These are phyloP conservation scores for Cardamine chenopodiifolia DNA, from an alignment of 345 rosid species.

Conservation along the genomic window DNA sequence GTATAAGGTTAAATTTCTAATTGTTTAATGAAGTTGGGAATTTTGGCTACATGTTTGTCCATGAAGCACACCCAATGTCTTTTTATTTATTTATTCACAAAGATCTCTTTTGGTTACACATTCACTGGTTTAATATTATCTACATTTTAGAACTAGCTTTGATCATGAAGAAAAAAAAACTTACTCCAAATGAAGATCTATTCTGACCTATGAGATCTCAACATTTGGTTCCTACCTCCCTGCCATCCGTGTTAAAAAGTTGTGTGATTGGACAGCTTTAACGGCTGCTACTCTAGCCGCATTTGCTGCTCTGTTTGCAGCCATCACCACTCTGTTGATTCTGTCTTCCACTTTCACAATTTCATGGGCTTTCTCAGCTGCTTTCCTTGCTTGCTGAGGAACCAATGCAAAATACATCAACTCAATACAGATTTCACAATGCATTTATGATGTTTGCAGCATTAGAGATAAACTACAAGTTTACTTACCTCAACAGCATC, in stretches of 20 bases:
- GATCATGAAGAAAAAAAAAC: background rate
- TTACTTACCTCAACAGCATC: constrained; percentile 73
- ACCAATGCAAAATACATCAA: constrained; percentile 6
- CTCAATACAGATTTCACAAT: background rate
- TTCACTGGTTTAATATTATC: background rate
- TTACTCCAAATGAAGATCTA: background rate
- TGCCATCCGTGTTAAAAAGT: constrained; percentile 34
- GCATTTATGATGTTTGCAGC: background rate
- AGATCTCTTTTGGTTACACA: background rate
- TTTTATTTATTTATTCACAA: background rate
- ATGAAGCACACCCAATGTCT: background rate
- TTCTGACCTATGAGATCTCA: background rate
- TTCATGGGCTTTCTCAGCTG: constrained; percentile 55
- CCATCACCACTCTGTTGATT: constrained; percentile 57
- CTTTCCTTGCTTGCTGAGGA: constrained; percentile 62
- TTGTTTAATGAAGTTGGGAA: background rate
- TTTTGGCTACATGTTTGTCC: background rate
- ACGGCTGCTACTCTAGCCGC: constrained; percentile 80
- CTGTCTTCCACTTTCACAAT: constrained; percentile 59
- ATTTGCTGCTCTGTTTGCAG: constrained; percentile 74
- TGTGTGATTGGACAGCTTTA: constrained; percentile 61
- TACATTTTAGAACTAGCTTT: background rate
- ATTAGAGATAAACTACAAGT: background rate
- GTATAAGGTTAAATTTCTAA: background rate
- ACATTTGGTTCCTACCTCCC: background rate